Evolutionary conservation across 495 filamentous ascomycete species (phyloP).

Genomic region (Oleoguttula mirabilis): DNA sequence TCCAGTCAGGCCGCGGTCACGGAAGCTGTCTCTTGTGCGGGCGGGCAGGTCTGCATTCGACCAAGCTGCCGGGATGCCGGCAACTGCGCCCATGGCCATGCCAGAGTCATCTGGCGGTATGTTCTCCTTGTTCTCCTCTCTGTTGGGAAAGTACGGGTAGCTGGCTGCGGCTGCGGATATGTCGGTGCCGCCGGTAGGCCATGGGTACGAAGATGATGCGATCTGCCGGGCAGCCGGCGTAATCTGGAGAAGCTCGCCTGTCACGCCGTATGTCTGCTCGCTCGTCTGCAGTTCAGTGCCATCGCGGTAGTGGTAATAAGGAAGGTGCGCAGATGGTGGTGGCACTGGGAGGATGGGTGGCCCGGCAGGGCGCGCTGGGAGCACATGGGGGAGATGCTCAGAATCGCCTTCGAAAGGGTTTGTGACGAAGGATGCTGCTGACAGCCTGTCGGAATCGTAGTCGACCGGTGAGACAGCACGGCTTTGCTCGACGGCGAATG

Average conservation of each 20-base stretch:
- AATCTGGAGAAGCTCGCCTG: slow-evolving; percentile 9
- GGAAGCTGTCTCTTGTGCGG: not conserved
- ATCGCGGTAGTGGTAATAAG: too few species aligned
- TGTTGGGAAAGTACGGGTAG: not conserved
- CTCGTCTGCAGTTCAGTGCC: slow-evolving; percentile 1
- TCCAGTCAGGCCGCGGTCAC: not conserved
- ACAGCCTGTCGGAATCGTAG: not conserved
- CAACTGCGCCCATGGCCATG: not conserved
- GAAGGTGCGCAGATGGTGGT: not conserved
- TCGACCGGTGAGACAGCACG: not conserved
- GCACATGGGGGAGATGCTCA: not conserved
- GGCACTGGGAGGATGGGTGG: not conserved
- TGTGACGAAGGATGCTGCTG: not conserved
- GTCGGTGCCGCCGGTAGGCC: not conserved
- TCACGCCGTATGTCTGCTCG: slow-evolving; percentile 18
- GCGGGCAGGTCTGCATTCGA: slow-evolving; percentile 5
- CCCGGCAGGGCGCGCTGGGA: not conserved
- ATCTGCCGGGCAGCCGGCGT: slow-evolving; percentile 1
- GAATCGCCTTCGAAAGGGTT: not conserved
- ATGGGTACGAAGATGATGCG: not conserved
- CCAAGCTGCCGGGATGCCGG: slow-evolving; percentile 1
- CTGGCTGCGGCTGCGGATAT: not conserved
- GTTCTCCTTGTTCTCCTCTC: slow-evolving; percentile 3
- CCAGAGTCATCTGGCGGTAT: not conserved
- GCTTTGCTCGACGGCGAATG: not conserved